phyloP scores from a whole-genome alignment of 23 red algal species.

The Rhodosorus marinus region DNA sequence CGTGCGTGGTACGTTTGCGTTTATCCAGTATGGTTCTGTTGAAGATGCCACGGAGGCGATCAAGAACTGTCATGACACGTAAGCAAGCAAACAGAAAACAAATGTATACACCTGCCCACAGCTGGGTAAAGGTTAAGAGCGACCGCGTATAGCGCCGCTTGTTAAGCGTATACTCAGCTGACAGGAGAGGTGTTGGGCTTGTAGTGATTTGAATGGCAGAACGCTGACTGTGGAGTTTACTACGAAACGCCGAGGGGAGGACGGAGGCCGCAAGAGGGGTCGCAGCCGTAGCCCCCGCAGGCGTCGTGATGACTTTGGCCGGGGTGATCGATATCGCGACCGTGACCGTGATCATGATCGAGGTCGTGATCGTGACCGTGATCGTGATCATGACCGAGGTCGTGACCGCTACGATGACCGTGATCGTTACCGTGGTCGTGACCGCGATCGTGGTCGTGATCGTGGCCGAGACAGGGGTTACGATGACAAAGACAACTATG shows the following conservation, averaged over 20 bases:
- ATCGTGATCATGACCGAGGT: too few species aligned
- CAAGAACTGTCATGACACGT: neutral
- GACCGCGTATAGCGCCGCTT: neutral
- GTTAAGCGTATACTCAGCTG: neutral
- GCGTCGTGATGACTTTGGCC: neutral
- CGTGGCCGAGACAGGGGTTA: too few species aligned
- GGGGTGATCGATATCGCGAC: neutral
- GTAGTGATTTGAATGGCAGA: too few species aligned
- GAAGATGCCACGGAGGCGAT: constrained; percentile 19
- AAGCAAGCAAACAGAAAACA: neutral
- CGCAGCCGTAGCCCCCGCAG: neutral
- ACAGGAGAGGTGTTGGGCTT: too few species aligned
- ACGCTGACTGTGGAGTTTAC: too few species aligned
- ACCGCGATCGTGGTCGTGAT: too few species aligned
- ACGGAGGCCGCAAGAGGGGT: neutral
- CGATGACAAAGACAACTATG: too few species aligned
- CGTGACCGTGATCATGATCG: too few species aligned
- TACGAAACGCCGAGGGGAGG: constrained; percentile 2
- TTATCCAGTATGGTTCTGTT: constrained; percentile 25
- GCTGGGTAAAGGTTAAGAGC: neutral
- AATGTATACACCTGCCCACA: constrained; percentile 16
- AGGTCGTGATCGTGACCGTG: too few species aligned
- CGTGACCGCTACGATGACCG: neutral
- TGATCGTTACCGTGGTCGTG: constrained; percentile 1
- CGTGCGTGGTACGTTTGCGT: constrained; percentile 11